phyloP scores from a whole-genome alignment of 2,329 filamentous ascomycete species.

The Diaporthe humulicola region DNA sequence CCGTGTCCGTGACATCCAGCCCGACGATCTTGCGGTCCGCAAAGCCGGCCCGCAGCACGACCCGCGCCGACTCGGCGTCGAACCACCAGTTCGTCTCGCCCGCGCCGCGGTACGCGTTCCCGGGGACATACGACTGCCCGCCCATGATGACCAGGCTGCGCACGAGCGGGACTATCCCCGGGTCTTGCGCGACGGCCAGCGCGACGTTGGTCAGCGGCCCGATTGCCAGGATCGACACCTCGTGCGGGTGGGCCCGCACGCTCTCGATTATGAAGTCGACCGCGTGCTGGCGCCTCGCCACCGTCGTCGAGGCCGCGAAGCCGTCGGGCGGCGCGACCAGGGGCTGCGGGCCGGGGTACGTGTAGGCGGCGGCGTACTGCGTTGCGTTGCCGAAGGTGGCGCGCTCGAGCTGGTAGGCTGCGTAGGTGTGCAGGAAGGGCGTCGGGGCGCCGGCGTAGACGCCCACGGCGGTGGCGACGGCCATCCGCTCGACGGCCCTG shows the following conservation, averaged over 20 bases:
- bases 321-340: not conserved
- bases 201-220: constrained; percentile 13
- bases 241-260: not conserved
- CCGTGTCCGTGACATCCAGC: constrained; percentile 17
- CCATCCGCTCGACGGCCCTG: constrained; percentile 13
- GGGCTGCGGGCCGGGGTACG: not conserved
- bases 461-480: not conserved
- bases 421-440: not conserved
- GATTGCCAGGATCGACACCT: constrained; percentile 5
- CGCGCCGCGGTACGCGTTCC: constrained; percentile 14
- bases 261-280: constrained; percentile 4
- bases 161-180: not conserved
- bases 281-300: not conserved
- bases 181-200: not conserved
- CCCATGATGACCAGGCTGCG: not conserved
- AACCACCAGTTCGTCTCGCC: constrained; percentile 22
- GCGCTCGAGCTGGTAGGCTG: not conserved
- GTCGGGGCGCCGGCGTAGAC: not conserved
- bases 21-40: not conserved
- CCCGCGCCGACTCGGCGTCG: constrained; percentile 12
- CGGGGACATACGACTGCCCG: not conserved
- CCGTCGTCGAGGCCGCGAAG: not conserved
- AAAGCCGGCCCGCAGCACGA: not conserved
- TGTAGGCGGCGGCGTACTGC: not conserved
- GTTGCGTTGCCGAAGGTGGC: constrained; percentile 1